These are phyloP conservation scores for Hyaloperonospora brassicae DNA, from an alignment of 352 stramenopile genomes.

Conservation along the genomic window DNA sequence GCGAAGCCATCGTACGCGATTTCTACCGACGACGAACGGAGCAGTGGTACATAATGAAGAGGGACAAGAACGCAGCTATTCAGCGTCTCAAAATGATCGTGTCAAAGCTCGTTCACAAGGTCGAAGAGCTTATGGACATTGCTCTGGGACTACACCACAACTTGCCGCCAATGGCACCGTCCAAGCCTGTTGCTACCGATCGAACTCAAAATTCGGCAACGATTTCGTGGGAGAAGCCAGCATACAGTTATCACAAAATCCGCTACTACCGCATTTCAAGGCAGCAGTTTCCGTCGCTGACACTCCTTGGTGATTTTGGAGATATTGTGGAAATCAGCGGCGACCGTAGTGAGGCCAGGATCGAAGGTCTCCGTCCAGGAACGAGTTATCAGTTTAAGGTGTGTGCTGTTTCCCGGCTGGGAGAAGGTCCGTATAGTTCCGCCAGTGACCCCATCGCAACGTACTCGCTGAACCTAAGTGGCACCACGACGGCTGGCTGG, in stretches of 20 bases:
- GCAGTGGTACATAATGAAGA: conserved; percentile 74
- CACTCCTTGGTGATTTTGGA: conserved; percentile 70
- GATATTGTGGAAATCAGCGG: conserved; percentile 74
- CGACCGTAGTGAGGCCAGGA: conserved; percentile 39
- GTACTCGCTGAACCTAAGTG: conserved; percentile 65
- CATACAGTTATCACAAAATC: conserved; percentile 66
- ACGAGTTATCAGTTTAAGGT: conserved; percentile 85
- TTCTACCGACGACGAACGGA: conserved; percentile 62
- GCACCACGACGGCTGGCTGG: conserved; percentile 69
- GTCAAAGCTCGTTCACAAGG: conserved; percentile 82
- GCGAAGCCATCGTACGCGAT: conserved; percentile 52
- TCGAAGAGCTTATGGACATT: conserved; percentile 87
- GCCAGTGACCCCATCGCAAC: conserved; percentile 65
- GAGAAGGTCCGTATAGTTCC: conserved; percentile 73
- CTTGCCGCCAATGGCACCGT: conserved; percentile 67
- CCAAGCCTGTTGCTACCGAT: conserved; percentile 45
- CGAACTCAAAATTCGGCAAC: conserved; percentile 68
- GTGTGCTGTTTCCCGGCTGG: conserved; percentile 76
- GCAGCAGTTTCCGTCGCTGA: conserved; percentile 75
- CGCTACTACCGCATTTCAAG: conserved; percentile 74
- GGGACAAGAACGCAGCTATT: conserved; percentile 75
- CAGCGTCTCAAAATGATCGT: conserved; percentile 83
- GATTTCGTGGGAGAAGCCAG: conserved; percentile 59
- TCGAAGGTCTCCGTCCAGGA: conserved; percentile 70
- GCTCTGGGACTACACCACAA: conserved; percentile 79